Conservation (phyloP, 768 basidiomycete species). For the Boletus rubescentipes region DNA sequence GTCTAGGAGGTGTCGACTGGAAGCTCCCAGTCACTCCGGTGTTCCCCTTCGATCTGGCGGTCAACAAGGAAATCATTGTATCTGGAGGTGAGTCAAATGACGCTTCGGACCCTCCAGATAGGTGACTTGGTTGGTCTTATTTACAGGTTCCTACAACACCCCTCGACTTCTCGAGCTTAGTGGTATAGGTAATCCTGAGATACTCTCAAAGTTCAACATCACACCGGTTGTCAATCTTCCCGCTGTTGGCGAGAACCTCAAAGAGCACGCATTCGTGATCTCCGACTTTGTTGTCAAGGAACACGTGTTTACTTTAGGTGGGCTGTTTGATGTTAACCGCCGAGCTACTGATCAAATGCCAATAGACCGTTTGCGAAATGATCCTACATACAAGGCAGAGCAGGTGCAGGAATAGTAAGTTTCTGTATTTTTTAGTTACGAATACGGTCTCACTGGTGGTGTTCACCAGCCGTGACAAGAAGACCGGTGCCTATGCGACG, state of each 20-base stretch:
- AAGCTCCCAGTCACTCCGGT: not conserved
- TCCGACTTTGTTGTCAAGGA: slow-evolving; percentile 16
- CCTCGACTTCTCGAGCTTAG: slow-evolving; percentile 22
- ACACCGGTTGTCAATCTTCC: slow-evolving; percentile 11
- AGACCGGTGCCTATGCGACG: slow-evolving; percentile 18
- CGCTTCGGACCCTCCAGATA: not conserved
- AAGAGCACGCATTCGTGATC: slow-evolving; percentile 14
- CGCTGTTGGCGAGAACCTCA: slow-evolving; percentile 20
- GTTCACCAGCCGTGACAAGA: slow-evolving; percentile 4
- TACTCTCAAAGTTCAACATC: slow-evolving; percentile 16
- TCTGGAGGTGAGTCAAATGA: not conserved
- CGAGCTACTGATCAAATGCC: not conserved
- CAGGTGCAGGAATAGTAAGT: slow-evolving; percentile 20
- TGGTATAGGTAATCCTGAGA: slow-evolving; percentile 11
- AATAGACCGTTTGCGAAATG: slow-evolving; percentile 14
- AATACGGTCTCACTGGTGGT: not conserved
- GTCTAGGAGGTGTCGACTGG: slow-evolving; percentile 15
- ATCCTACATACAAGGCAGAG: slow-evolving; percentile 6
- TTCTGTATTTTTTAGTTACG: not conserved
- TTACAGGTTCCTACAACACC: slow-evolving; percentile 15
- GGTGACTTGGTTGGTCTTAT: not conserved
- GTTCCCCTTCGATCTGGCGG: not conserved
- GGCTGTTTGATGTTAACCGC: not conserved
- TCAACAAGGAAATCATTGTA: slow-evolving; percentile 7
- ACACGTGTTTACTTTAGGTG: slow-evolving; percentile 12